phyloP scores from a whole-genome alignment of 129 eudicot genomes.

The Ambrosia artemisiifolia region DNA sequence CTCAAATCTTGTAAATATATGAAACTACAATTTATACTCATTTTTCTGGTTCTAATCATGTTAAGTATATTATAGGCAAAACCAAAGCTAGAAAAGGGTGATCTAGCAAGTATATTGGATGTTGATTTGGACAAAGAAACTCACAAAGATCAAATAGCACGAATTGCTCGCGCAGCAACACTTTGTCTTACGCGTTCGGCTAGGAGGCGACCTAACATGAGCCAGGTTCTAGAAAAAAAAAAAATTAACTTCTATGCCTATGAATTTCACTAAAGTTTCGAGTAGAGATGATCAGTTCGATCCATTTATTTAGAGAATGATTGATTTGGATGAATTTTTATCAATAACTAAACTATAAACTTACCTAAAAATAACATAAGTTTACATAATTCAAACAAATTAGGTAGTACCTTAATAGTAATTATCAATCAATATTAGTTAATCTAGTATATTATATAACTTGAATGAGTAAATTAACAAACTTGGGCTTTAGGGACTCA shows the following conservation, averaged over 20 bases:
- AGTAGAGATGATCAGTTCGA: too few relatives aligned
- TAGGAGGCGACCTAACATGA: slow-evolving; percentile 82
- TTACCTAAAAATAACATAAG: too few relatives aligned
- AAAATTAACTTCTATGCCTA: background rate
- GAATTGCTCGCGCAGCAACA: slow-evolving; percentile 76
- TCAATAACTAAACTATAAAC: too few relatives aligned
- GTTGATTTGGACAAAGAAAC: slow-evolving; percentile 47
- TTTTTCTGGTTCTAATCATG: slow-evolving; percentile 1
- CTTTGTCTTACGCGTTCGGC: slow-evolving; percentile 79
- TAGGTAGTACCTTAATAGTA: too few relatives aligned
- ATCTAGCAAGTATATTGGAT: slow-evolving; percentile 68
- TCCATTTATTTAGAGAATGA: too few relatives aligned
- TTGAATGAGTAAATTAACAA: too few relatives aligned
- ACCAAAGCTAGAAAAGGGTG: slow-evolving; percentile 67
- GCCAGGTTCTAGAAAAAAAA: slow-evolving; percentile 46
- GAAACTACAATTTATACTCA: background rate
- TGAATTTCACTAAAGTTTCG: background rate
- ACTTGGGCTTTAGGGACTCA: too few relatives aligned
- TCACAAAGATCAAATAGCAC: slow-evolving; percentile 56
- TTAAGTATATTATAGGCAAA: slow-evolving; percentile 55
- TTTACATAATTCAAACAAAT: too few relatives aligned
- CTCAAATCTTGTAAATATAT: slow-evolving; percentile 1
- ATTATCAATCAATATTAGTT: too few relatives aligned
- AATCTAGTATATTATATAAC: too few relatives aligned
- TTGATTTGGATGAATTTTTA: too few relatives aligned